Base-by-base conservation (phyloP, 1,284 basidiomycete species). In the Pyrrhoderma lamaoense region DNA sequence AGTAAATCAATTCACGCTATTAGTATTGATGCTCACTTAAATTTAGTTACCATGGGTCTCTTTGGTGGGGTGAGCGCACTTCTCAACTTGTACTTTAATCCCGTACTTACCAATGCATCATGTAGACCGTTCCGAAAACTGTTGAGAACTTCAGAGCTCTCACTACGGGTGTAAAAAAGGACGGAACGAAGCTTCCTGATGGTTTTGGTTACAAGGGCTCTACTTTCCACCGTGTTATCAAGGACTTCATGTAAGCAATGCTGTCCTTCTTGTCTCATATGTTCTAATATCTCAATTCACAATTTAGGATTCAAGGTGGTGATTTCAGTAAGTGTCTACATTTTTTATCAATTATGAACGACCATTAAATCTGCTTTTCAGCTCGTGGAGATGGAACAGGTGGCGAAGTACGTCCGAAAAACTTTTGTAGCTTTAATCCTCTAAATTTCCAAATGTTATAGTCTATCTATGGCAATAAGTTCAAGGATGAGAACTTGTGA, bases 401-500 rank as follows among this genome's bases (percentile, higher is more conserved):
- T 55, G 79, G 79, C 60, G 79, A 78, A 67, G 66, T 70, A 25
- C 14, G n/a, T 56, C 51, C 11, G 5, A 5, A 31, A 31, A 31
- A 8, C 35, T 14, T 45, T 48, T 14, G 38, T 25, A 50, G 2
- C 19, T 54, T 51, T 42, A 23, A n/a, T n/a, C n/a, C n/a, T 31
- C 11, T 31, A 31, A 31, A 31, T 31, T 11, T 31, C 7, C 11
- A 31, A 5, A 5, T 46, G 27, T 13, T 51, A 1, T 22, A 72
- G 70, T 75, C 73, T 51, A 79, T 80, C 67, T 80, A 79, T 64
- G 77, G 77, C 48, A 70, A 71, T 60, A 70, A 72, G 58, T 83
- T 83, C 64, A 62, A 72, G 36, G 80, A 83, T 59, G 80, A 83
- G 71, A 95, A 94, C 79, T 95, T 95, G 87, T 89, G 58, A 66